A percentile compares a stretch with the other conserved stretches of the same genome.
phyloP scores from a whole-genome alignment of 805 yeast genomes.

The Candida bentonensis region DNA sequence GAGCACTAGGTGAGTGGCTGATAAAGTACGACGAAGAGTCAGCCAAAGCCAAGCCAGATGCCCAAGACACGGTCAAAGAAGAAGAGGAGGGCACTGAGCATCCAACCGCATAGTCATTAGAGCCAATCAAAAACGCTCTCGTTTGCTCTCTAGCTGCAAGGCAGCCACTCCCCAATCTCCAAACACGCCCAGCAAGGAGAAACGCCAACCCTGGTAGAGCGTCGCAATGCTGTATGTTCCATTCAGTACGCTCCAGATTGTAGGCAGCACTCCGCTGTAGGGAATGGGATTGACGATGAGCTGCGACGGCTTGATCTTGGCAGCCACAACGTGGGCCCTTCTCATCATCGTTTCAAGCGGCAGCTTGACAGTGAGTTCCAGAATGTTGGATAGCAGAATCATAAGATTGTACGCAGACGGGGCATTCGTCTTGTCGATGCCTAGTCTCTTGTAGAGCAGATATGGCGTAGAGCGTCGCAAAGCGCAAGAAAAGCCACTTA shows the following conservation, averaged over 20 bases:
- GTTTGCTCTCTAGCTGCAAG: neutral
- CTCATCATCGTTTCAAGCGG: constrained; percentile 81
- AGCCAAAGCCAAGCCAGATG: neutral
- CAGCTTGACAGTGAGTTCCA: constrained; percentile 60
- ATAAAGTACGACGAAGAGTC: constrained; percentile 2
- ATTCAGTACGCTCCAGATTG: constrained; percentile 34
- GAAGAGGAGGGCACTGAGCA: neutral
- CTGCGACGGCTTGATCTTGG: constrained; percentile 18
- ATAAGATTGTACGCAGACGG: constrained; percentile 46
- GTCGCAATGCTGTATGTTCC: constrained; percentile 31
- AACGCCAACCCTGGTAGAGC: constrained; percentile 83
- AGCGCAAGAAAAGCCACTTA: constrained; percentile 44
- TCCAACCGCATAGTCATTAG: too few species aligned
- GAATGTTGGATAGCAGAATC: constrained; percentile 43
- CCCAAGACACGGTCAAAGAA: neutral
- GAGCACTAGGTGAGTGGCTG: constrained; percentile 13
- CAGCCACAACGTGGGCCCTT: constrained; percentile 65
- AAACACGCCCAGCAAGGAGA: constrained; percentile 62
- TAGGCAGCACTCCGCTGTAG: constrained; percentile 40
- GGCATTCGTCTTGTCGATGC: constrained; percentile 51
- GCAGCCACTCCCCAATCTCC: constrained; percentile 58
- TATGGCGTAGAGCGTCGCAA: constrained; percentile 58
- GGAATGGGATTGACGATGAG: constrained; percentile 46
- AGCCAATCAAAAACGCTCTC: neutral
- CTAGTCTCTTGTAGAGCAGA: constrained; percentile 41